Evolutionary conservation across 371 early-diverging fungal species (phyloP), one percentile per base, ranked within the genome.

Genomic region (Mortierella sp.): DNA sequence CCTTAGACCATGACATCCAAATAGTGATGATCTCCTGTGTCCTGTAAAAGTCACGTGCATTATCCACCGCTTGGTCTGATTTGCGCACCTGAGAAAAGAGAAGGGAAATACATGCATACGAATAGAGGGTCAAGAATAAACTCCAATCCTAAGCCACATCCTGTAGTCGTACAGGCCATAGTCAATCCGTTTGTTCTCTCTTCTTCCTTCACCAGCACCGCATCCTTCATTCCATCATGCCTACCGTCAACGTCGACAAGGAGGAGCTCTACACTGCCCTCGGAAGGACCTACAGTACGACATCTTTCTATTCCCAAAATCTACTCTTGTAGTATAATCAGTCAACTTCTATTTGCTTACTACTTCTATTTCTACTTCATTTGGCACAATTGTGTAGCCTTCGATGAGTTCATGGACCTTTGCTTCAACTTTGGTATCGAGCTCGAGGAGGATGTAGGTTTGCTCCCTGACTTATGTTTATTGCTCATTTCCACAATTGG

Each of bases 351-450:
- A 22, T 65, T 55, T 50, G 43, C 43, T 43, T 63, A 38, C 45
- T 58, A 28, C 28, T 32, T 21, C 45, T 58, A 28, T 2, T 32
- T 21, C 36, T 50, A 55, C 57, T 43, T 43, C 33, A 6, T 36
- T 41, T 21, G 7, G 16, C 41, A 2, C 28, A 28, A 21, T 9
- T 38, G 24, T 47, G 58, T 84, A 92, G 92, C 94, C 65, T 89
- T 89, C 76, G 92, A 94, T 57, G 96, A 97, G 76, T 97, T 99
- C 89, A 93, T 96, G 83, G 97, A 98, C 84, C 89, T 99, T 67
- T 97, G 99, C 87, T 99, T 99, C 91, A 97, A 98, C 84, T 99
- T 97, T 89, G 99, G 99, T 72, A 95, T 99, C 79, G 99, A 99
- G 89, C 90, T 99, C 40, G 99, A 99, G 78, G 99, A 99, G 84